Conservation (phyloP, 257 asterid species). For the Henckelia pumila region DNA sequence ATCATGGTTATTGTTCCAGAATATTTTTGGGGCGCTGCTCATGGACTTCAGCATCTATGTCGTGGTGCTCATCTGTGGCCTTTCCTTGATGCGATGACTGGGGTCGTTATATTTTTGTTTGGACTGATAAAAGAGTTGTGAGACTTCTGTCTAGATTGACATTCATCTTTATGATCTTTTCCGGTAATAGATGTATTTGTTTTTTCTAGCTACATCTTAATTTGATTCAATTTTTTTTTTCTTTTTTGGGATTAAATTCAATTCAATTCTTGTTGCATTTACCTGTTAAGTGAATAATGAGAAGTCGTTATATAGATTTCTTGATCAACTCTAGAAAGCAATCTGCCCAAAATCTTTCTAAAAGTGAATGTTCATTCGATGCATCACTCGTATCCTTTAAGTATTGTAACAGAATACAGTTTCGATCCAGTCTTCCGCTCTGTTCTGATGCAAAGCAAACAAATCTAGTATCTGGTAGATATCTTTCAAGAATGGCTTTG, state of each 20-base stretch:
- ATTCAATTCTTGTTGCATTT: neutral
- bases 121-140: neutral
- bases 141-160: neutral
- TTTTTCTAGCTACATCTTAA: neutral
- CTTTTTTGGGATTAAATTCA: too few relatives aligned
- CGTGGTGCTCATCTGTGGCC: slow-evolving; percentile 50
- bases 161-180: neutral
- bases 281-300: neutral
- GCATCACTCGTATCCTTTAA: neutral
- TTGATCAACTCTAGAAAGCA: too few relatives aligned
- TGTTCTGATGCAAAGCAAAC: slow-evolving; percentile 45
- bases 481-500: slow-evolving; percentile 48
- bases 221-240: too few relatives aligned
- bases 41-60: slow-evolving; percentile 71
- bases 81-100: slow-evolving; percentile 35
- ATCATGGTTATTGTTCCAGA: slow-evolving; percentile 47
- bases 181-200: neutral
- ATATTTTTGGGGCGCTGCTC: slow-evolving; percentile 48
- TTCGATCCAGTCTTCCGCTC: slow-evolving; percentile 25
- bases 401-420: neutral
- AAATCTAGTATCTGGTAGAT: slow-evolving; percentile 40
- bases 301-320: neutral
- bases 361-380: neutral
- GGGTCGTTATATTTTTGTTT: slow-evolving; percentile 30
- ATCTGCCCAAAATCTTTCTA: neutral